Base-by-base conservation (phyloP, 371 early-diverging fungal species). In the Mucor piriformis region DNA sequence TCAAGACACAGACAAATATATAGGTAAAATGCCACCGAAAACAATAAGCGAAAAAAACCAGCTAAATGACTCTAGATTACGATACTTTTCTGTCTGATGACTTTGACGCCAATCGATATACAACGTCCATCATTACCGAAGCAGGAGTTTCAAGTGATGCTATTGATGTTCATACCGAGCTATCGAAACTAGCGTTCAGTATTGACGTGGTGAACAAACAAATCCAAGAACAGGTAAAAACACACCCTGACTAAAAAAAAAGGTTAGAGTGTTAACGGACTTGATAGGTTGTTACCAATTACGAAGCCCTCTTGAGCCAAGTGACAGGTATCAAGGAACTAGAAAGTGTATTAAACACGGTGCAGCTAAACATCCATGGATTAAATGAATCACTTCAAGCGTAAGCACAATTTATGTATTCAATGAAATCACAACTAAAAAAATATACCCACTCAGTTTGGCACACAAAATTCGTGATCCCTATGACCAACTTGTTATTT, bases 191-290 rank as follows among this genome's bases (percentile, higher is more conserved):
- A 33, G 78, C 84, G 11, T 88, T 88, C 71, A 86, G 83, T 48
- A 86, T 92, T 47, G 91, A 91, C 44, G 86, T 85, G 64, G 75
- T 92, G 38, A 87, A 88, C 61, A 90, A 89, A 60, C 87, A 90
- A 48, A 83, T 92, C 6, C 87, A 89, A 46, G 88, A 88, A n/a
- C 86, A 90, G 80, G 92, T 87, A 72, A 29, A 33, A 27, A 18
- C 40, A n/a, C 3, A 27, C 15, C n/a, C 27, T n/a, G n/a, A n/a
- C n/a, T n/a, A n/a, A n/a, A n/a, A n/a, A n/a, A n/a, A n/a, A n/a
- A n/a, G n/a, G n/a, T n/a, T n/a, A n/a, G n/a, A n/a, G n/a, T n/a
- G n/a, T n/a, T n/a, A n/a, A n/a, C n/a, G n/a, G n/a, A n/a, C n/a
- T 4, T 21, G 42, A 4, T 73, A 91, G 92, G 88, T 92, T 15